phyloP scores from a whole-genome alignment of 345 rosid genomes.

The Nephelium lappaceum region DNA sequence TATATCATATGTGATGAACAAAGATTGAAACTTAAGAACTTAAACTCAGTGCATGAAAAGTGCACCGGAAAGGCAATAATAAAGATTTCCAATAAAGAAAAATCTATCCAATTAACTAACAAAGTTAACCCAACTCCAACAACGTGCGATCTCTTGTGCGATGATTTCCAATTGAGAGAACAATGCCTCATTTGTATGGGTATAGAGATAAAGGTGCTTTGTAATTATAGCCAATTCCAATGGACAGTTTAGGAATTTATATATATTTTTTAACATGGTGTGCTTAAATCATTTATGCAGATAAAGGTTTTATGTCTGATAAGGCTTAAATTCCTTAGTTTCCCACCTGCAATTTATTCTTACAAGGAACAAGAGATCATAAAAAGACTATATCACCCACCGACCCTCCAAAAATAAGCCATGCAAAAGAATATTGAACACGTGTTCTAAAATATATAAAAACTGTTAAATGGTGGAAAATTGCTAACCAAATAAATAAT shows the following conservation, averaged over 20 bases:
- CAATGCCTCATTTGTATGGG: not conserved
- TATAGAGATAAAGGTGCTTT: not conserved
- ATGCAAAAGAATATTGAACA: slow-evolving; percentile 10
- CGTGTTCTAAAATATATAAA: not conserved
- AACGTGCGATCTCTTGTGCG: not conserved
- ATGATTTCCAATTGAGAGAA: not conserved
- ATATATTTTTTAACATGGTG: not conserved
- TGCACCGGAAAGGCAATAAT: not conserved
- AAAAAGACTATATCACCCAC: not conserved
- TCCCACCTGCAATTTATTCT: not conserved
- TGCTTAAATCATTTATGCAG: not conserved
- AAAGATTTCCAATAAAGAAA: not conserved
- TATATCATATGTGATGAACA: not conserved
- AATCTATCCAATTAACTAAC: not conserved
- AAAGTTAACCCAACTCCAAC: not conserved
- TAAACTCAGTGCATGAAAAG: not conserved
- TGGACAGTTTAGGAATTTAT: not conserved
- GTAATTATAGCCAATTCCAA: not conserved
- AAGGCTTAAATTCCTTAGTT: not conserved
- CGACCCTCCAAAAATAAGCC: not conserved
- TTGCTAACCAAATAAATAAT: not conserved
- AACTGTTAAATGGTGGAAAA: not conserved
- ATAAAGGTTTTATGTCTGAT: slow-evolving; percentile 1
- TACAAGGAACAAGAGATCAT: not conserved
- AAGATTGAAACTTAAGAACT: not conserved